Conservation (phyloP, 371 early-diverging fungal species). For the Rhizomucor pusillus region DNA sequence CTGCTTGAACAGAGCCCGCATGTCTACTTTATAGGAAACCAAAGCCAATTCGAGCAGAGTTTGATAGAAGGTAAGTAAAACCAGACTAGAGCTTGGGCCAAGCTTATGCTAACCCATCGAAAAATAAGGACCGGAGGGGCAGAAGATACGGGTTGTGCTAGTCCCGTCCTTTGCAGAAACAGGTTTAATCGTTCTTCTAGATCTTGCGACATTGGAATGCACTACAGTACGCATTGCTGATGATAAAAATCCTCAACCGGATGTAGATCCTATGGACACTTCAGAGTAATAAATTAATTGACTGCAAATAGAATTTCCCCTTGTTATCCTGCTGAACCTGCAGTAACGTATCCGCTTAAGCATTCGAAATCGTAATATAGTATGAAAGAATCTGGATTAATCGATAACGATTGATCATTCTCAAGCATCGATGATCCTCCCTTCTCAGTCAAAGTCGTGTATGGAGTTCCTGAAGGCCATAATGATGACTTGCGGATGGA, state of each 20-base stretch:
- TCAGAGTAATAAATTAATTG: background rate
- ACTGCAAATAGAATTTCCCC: background rate
- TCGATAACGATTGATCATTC: too few relatives aligned
- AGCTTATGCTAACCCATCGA: background rate
- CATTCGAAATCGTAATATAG: too few relatives aligned
- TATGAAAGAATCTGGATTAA: too few relatives aligned
- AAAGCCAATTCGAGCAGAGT: conserved; percentile 68
- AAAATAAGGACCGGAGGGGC: conserved; percentile 42
- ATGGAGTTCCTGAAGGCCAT: too few relatives aligned
- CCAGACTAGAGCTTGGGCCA: too few relatives aligned
- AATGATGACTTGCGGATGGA: too few relatives aligned
- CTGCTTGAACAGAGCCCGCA: conserved; percentile 71
- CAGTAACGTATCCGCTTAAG: too few relatives aligned
- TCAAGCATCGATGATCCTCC: too few relatives aligned
- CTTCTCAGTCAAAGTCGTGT: too few relatives aligned
- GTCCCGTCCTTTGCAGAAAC: conserved; percentile 67
- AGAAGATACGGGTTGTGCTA: conserved; percentile 57
- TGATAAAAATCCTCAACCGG: background rate
- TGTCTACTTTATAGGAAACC: conserved; percentile 91
- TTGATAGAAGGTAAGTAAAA: conserved; percentile 47
- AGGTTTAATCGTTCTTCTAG: conserved; percentile 61
- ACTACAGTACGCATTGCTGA: conserved; percentile 6
- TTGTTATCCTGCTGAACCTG: too few relatives aligned
- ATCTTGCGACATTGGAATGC: conserved; percentile 63
- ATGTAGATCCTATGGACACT: background rate